A percentile compares a stretch with the other conserved stretches of the same genome.
Evolutionary conservation across 768 basidiomycete species (phyloP).

Genomic region (Hygrophorus pudorinus): DNA sequence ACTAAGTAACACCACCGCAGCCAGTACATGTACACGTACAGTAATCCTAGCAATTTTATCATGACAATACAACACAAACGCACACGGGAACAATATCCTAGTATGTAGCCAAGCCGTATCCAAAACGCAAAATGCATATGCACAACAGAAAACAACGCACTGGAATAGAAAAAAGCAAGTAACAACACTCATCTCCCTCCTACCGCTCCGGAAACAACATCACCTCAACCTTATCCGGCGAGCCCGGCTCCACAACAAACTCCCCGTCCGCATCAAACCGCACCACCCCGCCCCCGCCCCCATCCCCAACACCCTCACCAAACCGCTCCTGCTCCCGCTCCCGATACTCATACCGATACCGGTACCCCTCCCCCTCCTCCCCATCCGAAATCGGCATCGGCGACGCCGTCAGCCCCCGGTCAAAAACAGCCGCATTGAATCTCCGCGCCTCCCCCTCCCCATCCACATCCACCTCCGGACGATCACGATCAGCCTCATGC

Average conservation of each 20-base stretch:
- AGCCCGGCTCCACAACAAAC: slow-evolving; percentile 25
- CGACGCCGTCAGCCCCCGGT: slow-evolving; percentile 26
- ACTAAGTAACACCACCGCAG: too few species aligned
- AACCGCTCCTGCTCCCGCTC: slow-evolving; percentile 2
- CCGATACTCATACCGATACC: slow-evolving; percentile 6
- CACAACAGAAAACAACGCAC: neutral
- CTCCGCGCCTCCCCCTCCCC: neutral
- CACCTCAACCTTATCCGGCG: slow-evolving; percentile 34
- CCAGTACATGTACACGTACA: too few species aligned
- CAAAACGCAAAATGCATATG: neutral
- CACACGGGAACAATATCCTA: too few species aligned
- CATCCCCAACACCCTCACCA: too few species aligned
- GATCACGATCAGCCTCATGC: neutral
- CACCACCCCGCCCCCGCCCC: too few species aligned
- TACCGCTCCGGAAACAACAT: slow-evolving; percentile 38
- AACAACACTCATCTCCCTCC: neutral
- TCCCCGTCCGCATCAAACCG: slow-evolving; percentile 37
- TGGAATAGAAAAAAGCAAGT: neutral
- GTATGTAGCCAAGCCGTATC: neutral
- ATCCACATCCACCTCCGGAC: neutral
- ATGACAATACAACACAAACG: too few species aligned
- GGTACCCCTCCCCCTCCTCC: slow-evolving; percentile 6
- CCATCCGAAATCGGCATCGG: slow-evolving; percentile 26
- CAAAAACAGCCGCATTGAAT: slow-evolving; percentile 22
- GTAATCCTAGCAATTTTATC: too few species aligned